Evolutionary conservation across 768 basidiomycete species (phyloP).

Genomic region (Termitomyces sp.): DNA sequence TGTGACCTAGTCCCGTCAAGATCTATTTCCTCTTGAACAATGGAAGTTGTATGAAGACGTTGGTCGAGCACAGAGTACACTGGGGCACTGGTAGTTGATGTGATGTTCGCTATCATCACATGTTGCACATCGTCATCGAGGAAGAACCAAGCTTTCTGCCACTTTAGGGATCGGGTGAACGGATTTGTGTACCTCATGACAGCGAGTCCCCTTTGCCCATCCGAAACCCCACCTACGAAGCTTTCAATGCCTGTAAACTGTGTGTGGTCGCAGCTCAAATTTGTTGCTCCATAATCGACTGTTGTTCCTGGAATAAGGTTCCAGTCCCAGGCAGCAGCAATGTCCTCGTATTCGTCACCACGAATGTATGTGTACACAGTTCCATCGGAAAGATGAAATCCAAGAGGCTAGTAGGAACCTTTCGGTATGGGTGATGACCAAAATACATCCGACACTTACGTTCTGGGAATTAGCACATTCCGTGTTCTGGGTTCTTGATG

Average conservation of each 20-base stretch:
- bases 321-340: slow-evolving; percentile 73
- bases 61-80: slow-evolving; percentile 69
- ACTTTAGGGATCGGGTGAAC: slow-evolving; percentile 42
- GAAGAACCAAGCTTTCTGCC: slow-evolving; percentile 76
- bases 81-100: slow-evolving; percentile 36
- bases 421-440: neutral
- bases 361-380: slow-evolving; percentile 55
- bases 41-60: slow-evolving; percentile 34
- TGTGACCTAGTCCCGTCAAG: slow-evolving; percentile 13
- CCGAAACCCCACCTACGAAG: slow-evolving; percentile 65
- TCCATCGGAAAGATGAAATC: slow-evolving; percentile 69
- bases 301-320: slow-evolving; percentile 72
- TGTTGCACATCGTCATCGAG: slow-evolving; percentile 56
- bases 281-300: slow-evolving; percentile 53
- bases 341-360: slow-evolving; percentile 71
- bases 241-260: slow-evolving; percentile 38
- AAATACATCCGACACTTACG: slow-evolving; percentile 22
- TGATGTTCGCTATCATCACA: slow-evolving; percentile 51
- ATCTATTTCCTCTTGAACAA: slow-evolving; percentile 34
- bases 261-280: slow-evolving; percentile 41
- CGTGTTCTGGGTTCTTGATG: slow-evolving; percentile 50
- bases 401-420: slow-evolving; percentile 40
- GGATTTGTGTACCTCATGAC: slow-evolving; percentile 70
- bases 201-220: slow-evolving; percentile 48
- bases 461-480: slow-evolving; percentile 66